Conservation (phyloP, 768 basidiomycete genomes). For the Mrakia blollopis region DNA sequence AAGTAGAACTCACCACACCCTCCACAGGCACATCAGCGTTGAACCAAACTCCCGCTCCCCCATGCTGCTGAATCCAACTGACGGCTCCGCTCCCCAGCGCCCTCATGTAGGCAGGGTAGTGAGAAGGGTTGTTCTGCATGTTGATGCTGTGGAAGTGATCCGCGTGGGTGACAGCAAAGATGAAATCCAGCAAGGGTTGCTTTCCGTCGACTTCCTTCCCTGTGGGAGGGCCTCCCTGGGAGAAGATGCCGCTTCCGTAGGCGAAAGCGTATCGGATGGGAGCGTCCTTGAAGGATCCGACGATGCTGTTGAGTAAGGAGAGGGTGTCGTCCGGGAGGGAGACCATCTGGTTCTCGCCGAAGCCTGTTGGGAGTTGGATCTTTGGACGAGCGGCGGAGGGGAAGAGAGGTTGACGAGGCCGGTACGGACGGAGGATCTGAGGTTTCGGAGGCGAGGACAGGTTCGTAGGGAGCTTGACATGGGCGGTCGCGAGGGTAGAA, state of each 20-base stretch:
- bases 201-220: not conserved
- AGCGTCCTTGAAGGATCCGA: slow-evolving; percentile 66
- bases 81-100: slow-evolving; percentile 75
- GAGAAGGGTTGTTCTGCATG: slow-evolving; percentile 81
- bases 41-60: slow-evolving; percentile 86
- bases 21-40: slow-evolving; percentile 81
- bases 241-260: slow-evolving; percentile 92
- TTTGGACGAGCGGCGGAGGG: not conserved
- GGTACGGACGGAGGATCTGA: slow-evolving; percentile 4
- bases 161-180: slow-evolving; percentile 91
- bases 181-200: slow-evolving; percentile 86
- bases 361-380: slow-evolving; percentile 19
- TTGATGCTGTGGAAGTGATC: slow-evolving; percentile 94
- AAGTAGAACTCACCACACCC: slow-evolving; percentile 61
- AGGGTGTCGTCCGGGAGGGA: slow-evolving; percentile 21
- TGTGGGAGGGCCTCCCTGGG: slow-evolving; percentile 61
- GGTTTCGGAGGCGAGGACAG: not conserved
- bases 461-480: not conserved
- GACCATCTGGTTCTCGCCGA: slow-evolving; percentile 28
- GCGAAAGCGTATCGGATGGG: slow-evolving; percentile 96
- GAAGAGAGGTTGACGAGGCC: slow-evolving; percentile 9
- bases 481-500: not conserved
- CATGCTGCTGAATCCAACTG: slow-evolving; percentile 59
- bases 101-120: slow-evolving; percentile 89
- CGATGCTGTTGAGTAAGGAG: slow-evolving; percentile 48